Percentiles rank a stretch among this genome's conserved stretches.
Conservation (phyloP, 306 rosid genomes). For the Malus sylvestris region DNA sequence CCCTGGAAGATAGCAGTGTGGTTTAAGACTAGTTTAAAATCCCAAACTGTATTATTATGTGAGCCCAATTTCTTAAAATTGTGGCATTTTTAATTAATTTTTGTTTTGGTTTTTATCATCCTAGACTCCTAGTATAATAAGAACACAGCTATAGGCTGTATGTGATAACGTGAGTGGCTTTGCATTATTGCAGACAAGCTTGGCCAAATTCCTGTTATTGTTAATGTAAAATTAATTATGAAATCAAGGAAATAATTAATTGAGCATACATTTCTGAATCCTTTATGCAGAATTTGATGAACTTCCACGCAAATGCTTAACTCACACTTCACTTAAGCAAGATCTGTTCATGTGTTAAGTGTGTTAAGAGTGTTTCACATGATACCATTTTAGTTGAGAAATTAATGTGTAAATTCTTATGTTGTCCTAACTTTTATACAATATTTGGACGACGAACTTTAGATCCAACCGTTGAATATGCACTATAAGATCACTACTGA, state of each 20-base stretch:
- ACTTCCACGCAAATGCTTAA: not conserved
- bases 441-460: no score
- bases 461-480: no score
- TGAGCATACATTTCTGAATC: not conserved
- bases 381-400: not conserved
- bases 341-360: no score
- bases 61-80: not conserved
- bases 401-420: not conserved
- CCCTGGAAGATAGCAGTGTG: conserved; percentile 23
- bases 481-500: no score
- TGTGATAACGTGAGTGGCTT: not conserved
- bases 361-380: not conserved
- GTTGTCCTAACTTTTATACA: no score
- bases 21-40: not conserved
- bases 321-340: no score
- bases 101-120: not conserved
- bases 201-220: not conserved
- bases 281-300: not conserved
- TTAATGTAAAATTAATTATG: not conserved
- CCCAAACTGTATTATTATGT: not conserved
- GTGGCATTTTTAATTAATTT: not conserved
- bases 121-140: not conserved
- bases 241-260: not conserved
- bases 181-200: not conserved
- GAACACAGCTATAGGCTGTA: not conserved